These are phyloP conservation scores for Helenozyma baotianmanensis DNA, from an alignment of 805 yeast species.

Conservation along the genomic window DNA sequence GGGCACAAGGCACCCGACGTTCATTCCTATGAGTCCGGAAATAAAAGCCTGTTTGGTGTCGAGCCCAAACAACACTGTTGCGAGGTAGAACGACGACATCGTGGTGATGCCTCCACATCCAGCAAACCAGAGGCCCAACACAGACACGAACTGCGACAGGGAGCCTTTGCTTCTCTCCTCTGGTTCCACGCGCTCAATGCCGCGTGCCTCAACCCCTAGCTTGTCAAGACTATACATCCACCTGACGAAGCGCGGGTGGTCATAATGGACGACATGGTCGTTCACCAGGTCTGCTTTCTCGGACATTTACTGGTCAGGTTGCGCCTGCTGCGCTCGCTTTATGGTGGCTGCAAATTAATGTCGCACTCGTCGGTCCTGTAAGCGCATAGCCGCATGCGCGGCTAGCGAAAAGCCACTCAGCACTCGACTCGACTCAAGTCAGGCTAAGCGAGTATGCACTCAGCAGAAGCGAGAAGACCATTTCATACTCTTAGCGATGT, in stretches of 20 bases:
- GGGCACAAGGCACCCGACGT: slow-evolving; percentile 32
- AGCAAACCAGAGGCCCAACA: slow-evolving; percentile 35
- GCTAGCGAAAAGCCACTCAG: no score
- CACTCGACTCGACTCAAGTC: no score
- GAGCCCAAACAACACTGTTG: slow-evolving; percentile 26
- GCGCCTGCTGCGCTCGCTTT: no score
- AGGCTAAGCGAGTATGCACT: no score
- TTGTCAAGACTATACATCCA: slow-evolving; percentile 1
- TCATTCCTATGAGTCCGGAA: slow-evolving; percentile 26
- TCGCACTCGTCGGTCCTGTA: slow-evolving; percentile 4
- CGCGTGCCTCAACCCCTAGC: slow-evolving; percentile 31
- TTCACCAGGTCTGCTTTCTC: no score
- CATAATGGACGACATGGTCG: no score
- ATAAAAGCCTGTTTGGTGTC: slow-evolving; percentile 23
- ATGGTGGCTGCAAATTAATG: not conserved
- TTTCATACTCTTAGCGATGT: no score
- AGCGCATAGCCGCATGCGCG: slow-evolving; percentile 4
- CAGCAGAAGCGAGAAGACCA: no score
- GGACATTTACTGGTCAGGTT: no score
- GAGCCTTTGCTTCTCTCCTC: slow-evolving; percentile 20
- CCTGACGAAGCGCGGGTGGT: no score
- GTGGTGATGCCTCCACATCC: slow-evolving; percentile 38
- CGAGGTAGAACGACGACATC: slow-evolving; percentile 33
- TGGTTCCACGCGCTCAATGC: slow-evolving; percentile 30
- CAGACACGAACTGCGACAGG: slow-evolving; percentile 23